Evolutionary conservation across 169 alveolate genomes (phyloP).

Genomic region (Plasmodium gonderi): DNA sequence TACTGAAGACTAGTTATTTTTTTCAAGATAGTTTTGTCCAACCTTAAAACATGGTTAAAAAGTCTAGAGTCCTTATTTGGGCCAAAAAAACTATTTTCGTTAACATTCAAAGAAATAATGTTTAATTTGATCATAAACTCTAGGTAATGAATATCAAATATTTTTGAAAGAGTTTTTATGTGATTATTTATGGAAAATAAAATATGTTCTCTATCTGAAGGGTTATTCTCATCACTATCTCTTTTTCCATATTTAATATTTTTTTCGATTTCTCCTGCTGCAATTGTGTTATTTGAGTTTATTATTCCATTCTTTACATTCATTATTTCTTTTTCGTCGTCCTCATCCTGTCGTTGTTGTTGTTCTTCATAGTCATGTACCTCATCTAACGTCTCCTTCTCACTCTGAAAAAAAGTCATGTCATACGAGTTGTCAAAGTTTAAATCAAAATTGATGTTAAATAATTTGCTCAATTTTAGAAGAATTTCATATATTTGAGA

Average conservation of each 20-base stretch:
- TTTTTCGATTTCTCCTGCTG: neutral
- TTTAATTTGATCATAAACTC: slow-evolving; percentile 71
- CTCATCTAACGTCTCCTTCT: neutral
- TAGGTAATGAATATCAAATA: slow-evolving; percentile 55
- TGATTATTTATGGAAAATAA: slow-evolving; percentile 57
- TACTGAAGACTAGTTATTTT: slow-evolving; percentile 44
- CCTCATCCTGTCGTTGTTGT: neutral
- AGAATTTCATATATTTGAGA: slow-evolving; percentile 68
- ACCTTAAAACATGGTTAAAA: slow-evolving; percentile 58
- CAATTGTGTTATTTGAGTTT: neutral
- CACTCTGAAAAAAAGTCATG: slow-evolving; percentile 7
- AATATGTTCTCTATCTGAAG: slow-evolving; percentile 30
- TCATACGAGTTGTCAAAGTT: slow-evolving; percentile 67
- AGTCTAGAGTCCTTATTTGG: slow-evolving; percentile 45
- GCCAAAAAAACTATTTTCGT: slow-evolving; percentile 62
- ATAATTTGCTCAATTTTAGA: slow-evolving; percentile 33
- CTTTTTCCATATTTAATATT: neutral
- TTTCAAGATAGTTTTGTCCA: slow-evolving; percentile 59
- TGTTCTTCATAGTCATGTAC: slow-evolving; percentile 14
- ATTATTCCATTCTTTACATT: slow-evolving; percentile 20
- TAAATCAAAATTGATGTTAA: slow-evolving; percentile 47
- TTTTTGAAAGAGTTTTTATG: slow-evolving; percentile 39
- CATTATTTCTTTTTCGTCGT: slow-evolving; percentile 34
- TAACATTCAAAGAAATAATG: slow-evolving; percentile 60
- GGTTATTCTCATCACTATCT: neutral